Evolutionary conservation across 140 eudicot species (phyloP).

Genomic region (Ambrosia hybrid): DNA sequence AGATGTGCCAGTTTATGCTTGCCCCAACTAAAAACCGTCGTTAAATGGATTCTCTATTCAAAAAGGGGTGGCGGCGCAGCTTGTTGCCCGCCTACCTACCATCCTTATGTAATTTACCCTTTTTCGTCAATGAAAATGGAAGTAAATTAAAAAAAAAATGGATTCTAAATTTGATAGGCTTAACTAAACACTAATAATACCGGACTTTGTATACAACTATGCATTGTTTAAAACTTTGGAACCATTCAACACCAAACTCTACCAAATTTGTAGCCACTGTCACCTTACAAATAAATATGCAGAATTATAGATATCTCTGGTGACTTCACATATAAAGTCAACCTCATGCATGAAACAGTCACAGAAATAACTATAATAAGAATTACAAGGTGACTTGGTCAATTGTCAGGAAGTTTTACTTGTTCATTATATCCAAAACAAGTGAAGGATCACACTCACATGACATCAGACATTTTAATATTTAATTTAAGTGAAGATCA

Average conservation of each 20-base stretch:
- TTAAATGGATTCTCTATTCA: no score
- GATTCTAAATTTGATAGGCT: not conserved
- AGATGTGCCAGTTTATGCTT: no score
- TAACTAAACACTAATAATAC: not conserved
- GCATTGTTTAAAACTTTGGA: no score
- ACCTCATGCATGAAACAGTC: conserved; percentile 1
- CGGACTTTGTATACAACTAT: no score
- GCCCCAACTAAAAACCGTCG: no score
- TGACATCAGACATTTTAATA: conserved; percentile 30
- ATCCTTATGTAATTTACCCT: no score
- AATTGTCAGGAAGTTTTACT: conserved; percentile 18
- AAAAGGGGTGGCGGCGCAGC: no score
- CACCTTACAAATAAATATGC: not conserved
- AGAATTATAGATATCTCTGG: not conserved
- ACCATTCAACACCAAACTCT: conserved; percentile 8
- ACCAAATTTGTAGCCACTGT: conserved; percentile 1
- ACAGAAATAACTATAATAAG: conserved; percentile 1
- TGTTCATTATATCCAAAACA: conserved; percentile 15
- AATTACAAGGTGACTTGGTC: conserved; percentile 25
- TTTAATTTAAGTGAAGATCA: conserved; percentile 10
- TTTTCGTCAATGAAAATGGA: no score
- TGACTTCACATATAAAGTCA: not conserved
- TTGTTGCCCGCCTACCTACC: no score
- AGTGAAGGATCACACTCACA: conserved; percentile 38
- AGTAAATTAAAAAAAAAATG: no score